Evolutionary conservation across 169 alveolate genomes (phyloP).

Genomic region (Plasmodium berghei): DNA sequence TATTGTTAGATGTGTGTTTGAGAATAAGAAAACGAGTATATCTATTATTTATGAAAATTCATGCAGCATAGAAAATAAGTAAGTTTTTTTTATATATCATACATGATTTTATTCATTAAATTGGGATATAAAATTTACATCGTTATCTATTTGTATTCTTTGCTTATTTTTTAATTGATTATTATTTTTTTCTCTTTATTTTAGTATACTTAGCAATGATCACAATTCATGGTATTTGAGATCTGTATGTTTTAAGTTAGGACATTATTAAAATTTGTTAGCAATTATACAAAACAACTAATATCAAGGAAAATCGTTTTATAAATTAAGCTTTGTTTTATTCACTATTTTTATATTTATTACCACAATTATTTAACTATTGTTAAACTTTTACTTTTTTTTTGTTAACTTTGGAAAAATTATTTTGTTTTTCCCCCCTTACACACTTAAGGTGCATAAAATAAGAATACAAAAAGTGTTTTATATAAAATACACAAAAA

Average conservation of each 20-base stretch:
- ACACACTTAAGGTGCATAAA: no score
- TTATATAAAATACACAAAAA: no score
- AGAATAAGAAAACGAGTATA: slow-evolving; percentile 18
- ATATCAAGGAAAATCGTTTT: no score
- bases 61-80: slow-evolving; percentile 56
- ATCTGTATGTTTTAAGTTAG: slow-evolving; percentile 48
- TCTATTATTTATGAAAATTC: slow-evolving; percentile 58
- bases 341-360: no score
- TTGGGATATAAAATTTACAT: neutral
- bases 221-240: slow-evolving; percentile 40
- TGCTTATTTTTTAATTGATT: neutral
- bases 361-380: no score
- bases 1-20: slow-evolving; percentile 60
- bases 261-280: neutral
- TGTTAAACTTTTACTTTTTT: no score
- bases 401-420: no score
- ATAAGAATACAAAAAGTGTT: no score
- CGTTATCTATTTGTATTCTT: neutral
- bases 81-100: neutral
- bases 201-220: slow-evolving; percentile 55
- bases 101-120: no score
- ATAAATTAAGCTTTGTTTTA: no score
- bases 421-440: no score
- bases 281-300: no score
- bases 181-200: slow-evolving; percentile 1